A percentile compares a stretch with the other conserved stretches of the same genome.
phyloP scores from a whole-genome alignment of 2,329 filamentous ascomycete species.

The Diplodia corticola region DNA sequence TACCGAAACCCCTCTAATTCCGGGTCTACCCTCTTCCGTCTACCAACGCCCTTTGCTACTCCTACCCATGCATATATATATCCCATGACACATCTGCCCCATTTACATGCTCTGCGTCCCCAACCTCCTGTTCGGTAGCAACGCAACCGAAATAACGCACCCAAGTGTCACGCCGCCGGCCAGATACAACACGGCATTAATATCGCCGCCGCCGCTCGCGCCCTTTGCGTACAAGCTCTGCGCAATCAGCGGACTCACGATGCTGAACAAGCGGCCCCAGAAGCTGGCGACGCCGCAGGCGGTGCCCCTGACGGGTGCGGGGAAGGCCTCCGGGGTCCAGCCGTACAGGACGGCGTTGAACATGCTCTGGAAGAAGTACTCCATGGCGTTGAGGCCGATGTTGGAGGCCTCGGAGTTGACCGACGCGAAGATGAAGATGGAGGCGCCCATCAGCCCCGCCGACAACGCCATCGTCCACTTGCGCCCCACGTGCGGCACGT shows the following conservation, averaged over 20 bases:
- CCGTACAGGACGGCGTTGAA: constrained; percentile 56
- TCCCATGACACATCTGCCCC: background rate
- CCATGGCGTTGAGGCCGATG: constrained; percentile 53
- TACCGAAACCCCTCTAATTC: background rate
- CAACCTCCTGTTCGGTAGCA: constrained; percentile 47
- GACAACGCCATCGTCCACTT: constrained; percentile 50
- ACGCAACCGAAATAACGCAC: constrained; percentile 53
- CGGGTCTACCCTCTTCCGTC: background rate
- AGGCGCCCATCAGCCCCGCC: constrained; percentile 45
- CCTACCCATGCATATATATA: background rate
- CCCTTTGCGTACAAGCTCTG: constrained; percentile 42
- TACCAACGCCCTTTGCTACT: background rate
- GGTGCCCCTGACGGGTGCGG: constrained; percentile 53
- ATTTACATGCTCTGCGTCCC: constrained; percentile 34
- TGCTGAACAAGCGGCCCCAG: constrained; percentile 60
- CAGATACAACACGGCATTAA: constrained; percentile 57
- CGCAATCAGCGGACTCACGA: constrained; percentile 59
- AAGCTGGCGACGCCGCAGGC: constrained; percentile 59
- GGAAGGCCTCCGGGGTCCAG: constrained; percentile 55
- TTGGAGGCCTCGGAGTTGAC: constrained; percentile 50
- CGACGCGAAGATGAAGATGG: constrained; percentile 48
- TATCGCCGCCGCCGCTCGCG: constrained; percentile 35
- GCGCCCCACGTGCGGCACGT: constrained; percentile 45
- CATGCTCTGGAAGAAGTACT: constrained; percentile 56
- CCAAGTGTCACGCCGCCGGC: constrained; percentile 57